Evolutionary conservation across 2,329 filamentous ascomycete species (phyloP).

Genomic region (Fusarium miscanthi): DNA sequence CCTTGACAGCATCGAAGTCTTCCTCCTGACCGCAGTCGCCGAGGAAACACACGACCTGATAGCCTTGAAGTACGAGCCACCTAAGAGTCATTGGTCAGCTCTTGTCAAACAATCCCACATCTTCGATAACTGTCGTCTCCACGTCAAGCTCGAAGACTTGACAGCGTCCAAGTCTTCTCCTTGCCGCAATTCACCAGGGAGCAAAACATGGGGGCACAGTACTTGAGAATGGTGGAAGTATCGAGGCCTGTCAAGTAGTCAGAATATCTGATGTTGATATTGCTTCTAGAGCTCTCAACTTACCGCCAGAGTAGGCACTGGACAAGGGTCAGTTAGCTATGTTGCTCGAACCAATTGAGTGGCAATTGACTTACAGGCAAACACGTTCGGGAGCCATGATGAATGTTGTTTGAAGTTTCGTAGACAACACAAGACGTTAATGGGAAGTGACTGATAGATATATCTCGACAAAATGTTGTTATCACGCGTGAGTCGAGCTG

Average conservation of each 20-base stretch:
- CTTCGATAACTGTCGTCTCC: background rate
- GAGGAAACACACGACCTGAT: conserved; percentile 54
- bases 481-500: background rate
- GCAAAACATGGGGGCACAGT: background rate
- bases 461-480: background rate
- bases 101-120: background rate
- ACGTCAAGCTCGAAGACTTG: background rate
- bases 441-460: background rate
- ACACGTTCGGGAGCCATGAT: conserved; percentile 36
- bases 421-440: background rate
- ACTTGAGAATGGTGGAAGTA: conserved; percentile 34
- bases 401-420: background rate
- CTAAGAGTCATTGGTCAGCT: background rate
- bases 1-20: conserved; percentile 75
- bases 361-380: conserved; percentile 34
- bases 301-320: conserved; percentile 42
- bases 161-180: background rate
- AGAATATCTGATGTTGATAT: background rate
- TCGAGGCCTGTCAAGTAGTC: conserved; percentile 22
- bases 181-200: background rate
- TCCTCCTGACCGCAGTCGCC: conserved; percentile 78
- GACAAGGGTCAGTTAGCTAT: conserved; percentile 16
- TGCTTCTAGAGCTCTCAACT: conserved; percentile 1
- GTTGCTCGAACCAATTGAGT: background rate
- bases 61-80: conserved; percentile 16